A percentile compares a stretch with the other conserved stretches of the same genome.
phyloP scores from a whole-genome alignment of 1,139 yeast genomes.

The Hyphopichia fennica region DNA sequence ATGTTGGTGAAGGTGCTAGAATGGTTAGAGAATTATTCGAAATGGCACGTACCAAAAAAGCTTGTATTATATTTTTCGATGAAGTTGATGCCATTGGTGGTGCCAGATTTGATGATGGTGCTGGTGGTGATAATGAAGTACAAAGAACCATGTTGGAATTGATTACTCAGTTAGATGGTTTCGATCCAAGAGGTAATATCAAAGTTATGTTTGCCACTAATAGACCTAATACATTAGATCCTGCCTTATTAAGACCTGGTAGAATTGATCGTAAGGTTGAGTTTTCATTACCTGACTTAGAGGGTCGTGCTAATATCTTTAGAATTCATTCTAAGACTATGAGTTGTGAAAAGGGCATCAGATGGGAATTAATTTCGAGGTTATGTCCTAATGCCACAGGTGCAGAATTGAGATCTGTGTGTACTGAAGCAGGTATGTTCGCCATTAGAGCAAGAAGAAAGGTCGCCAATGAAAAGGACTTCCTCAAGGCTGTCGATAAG shows the following conservation, averaged over 20 bases:
- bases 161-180: conserved; percentile 95
- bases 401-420: conserved; percentile 93
- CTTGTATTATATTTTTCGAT: conserved; percentile 94
- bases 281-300: conserved; percentile 92
- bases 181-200: conserved; percentile 97
- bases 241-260: conserved; percentile 96
- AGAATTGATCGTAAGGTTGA: conserved; percentile 98
- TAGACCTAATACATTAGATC: conserved; percentile 96
- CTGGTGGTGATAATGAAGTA: conserved; percentile 98
- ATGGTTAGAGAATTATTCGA: conserved; percentile 98
- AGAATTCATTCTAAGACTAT: conserved; percentile 95
- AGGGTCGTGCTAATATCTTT: conserved; percentile 96
- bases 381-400: conserved; percentile 98
- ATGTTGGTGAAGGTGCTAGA: conserved; percentile 99
- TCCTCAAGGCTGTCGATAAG: conserved; percentile 94
- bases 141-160: conserved; percentile 98
- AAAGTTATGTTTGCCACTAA: conserved; percentile 99
- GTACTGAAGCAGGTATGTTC: conserved; percentile 99
- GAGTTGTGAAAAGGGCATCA: conserved; percentile 95
- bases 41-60: conserved; percentile 97
- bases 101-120: conserved; percentile 98
- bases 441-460: conserved; percentile 97
- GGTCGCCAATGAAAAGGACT: conserved; percentile 97
- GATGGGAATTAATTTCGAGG: conserved; percentile 97
- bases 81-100: conserved; percentile 99